phyloP scores from a whole-genome alignment of 768 basidiomycete species.

The Postia placenta region DNA sequence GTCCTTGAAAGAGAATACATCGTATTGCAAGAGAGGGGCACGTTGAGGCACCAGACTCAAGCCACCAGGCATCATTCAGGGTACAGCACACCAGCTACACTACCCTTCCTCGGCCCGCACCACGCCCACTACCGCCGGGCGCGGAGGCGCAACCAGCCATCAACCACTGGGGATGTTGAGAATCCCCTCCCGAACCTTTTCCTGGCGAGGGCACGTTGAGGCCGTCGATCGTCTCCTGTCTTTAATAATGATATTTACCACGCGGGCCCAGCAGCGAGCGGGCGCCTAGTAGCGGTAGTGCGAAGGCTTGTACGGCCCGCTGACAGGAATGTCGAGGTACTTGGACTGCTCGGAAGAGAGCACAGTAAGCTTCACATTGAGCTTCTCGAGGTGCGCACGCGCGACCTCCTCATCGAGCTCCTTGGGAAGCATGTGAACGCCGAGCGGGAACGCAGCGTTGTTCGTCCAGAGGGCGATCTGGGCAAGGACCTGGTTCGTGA shows the following conservation, averaged over 20 bases:
- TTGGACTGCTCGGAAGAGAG: conserved; percentile 68
- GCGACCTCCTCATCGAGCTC: conserved; percentile 99
- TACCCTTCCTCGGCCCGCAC: not conserved
- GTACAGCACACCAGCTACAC: not conserved
- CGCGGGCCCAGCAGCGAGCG: not conserved
- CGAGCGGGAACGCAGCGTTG: conserved; percentile 87
- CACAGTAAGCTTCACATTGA: conserved; percentile 91
- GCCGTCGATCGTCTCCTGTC: conserved; percentile 26
- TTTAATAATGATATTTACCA: conserved; percentile 5
- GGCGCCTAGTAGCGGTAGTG: conserved; percentile 59
- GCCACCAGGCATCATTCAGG: not conserved
- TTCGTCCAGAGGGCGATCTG: conserved; percentile 98
- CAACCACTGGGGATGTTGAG: conserved; percentile 22
- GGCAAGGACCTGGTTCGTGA: conserved; percentile 96
- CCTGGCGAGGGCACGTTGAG: conserved; percentile 47
- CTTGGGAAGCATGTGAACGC: conserved; percentile 98
- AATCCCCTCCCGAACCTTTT: conserved; percentile 22
- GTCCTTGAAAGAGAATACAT: no score
- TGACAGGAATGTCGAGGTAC: conserved; percentile 86
- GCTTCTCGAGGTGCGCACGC: conserved; percentile 84
- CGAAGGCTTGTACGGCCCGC: conserved; percentile 72
- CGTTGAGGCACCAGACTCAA: conserved; percentile 15
- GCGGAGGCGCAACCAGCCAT: conserved; percentile 8
- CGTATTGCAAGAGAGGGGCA: conserved; percentile 9
- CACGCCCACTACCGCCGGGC: not conserved